Evolutionary conservation across 75 land plant genomes (phyloP).

Genomic region (Larix kaempferi): DNA sequence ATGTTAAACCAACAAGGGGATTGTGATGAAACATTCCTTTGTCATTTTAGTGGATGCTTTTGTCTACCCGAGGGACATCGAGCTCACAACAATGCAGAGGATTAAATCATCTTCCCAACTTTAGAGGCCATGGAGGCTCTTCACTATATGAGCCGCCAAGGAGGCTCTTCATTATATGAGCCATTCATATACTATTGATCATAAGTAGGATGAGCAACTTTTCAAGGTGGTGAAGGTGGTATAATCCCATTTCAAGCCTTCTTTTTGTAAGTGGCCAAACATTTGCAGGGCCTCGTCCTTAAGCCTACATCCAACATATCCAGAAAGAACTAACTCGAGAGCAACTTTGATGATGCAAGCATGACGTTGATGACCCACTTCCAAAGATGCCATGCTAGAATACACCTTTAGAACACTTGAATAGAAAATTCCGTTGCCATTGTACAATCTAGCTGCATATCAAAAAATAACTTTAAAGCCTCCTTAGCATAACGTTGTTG

Average conservation of each 20-base stretch:
- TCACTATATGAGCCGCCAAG: conserved; percentile 78
- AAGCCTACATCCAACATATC: background rate
- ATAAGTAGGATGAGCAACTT: conserved; percentile 70
- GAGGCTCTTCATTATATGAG: conserved; percentile 86
- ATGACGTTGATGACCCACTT: too few species aligned
- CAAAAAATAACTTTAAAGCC: conserved; percentile 25
- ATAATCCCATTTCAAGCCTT: too few species aligned
- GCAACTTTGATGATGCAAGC: too few species aligned
- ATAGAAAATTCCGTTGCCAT: conserved; percentile 37
- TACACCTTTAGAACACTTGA: conserved; percentile 37
- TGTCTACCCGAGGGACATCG: conserved; percentile 68
- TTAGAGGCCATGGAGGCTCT: conserved; percentile 49
- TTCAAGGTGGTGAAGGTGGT: too few species aligned
- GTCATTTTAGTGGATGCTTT: conserved; percentile 79
- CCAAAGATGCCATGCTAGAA: conserved; percentile 1
- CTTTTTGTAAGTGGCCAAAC: too few species aligned
- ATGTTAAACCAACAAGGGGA: conserved; percentile 64
- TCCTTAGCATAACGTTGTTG: conserved; percentile 34
- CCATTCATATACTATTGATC: conserved; percentile 83
- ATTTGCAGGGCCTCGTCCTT: too few species aligned
- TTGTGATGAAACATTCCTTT: conserved; percentile 57
- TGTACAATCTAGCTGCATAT: conserved; percentile 25
- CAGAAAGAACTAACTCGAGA: conserved; percentile 14
- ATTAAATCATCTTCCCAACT: conserved; percentile 87
- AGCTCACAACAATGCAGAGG: conserved; percentile 90